Evolutionary conservation across 371 early-diverging fungal species (phyloP), one percentile per base, ranked within the genome.

Genomic region (Saksenaea oblongispora): DNA sequence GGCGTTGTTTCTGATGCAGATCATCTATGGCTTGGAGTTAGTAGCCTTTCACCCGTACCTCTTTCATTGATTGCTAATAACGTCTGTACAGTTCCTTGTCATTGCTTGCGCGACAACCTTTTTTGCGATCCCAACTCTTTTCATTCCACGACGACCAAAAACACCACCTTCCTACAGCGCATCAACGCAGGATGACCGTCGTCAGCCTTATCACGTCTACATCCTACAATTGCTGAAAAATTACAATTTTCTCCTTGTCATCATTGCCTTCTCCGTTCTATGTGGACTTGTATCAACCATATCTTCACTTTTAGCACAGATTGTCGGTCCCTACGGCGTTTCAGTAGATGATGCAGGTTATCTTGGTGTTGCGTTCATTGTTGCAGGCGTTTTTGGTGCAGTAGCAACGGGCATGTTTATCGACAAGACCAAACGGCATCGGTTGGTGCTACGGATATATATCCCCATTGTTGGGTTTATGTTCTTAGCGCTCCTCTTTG

Each of bases 271-370:
- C 67, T 87, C 85, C 27, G 64, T 83, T 17, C 66, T 85, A 55
- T 82, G 87, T 59, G 91, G 89, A 22, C 67, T 87, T 58, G 86
- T 88, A 69, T 87, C 87, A 28, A 80, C 87, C 36, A 73, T 86
- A 31, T 77, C 88, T 0, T 86, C 89, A 8, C 65, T 89, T 22
- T 72, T 89, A 62, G 71, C 82, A 5, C 83, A 86, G 63, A 86
- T 87, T 58, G 72, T 87, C 2, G 63, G 39, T 0, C 91, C 91
- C 4, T 89, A 85, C 67, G 87, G 84, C 17, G 81, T 87, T 59
- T 59, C 72, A 14, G 74, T 80, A 27, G 85, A 84, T 54, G 82
- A 87, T 28, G 86, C 84, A 14, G 87, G 89, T 26, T 82, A 75
- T 56, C 72, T 84, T 26, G 83, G 81, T 8, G 84, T 80, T 27